These are phyloP conservation scores for Beta vulgaris DNA, from an alignment of 148 eudicot genomes.

Conservation along the genomic window DNA sequence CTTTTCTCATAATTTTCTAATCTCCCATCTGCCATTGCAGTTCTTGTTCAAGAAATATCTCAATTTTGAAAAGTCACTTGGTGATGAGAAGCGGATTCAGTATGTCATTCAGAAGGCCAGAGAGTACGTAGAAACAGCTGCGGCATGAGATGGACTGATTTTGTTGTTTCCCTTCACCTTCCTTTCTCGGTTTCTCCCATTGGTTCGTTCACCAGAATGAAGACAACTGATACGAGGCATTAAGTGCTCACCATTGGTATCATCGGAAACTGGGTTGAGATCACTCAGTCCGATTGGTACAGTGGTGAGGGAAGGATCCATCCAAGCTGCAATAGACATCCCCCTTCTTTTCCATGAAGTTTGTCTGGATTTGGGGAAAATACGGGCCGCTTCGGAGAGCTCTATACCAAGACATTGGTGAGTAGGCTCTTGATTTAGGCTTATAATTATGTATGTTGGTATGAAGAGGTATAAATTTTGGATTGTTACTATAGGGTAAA, in stretches of 20 bases:
- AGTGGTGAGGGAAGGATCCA: no score
- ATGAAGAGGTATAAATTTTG: not conserved
- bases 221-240: no score
- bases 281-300: no score
- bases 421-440: not conserved
- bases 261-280: no score
- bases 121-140: constrained; percentile 51
- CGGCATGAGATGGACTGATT: constrained; percentile 1
- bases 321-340: no score
- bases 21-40: constrained; percentile 41
- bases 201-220: no score
- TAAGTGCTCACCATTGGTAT: no score
- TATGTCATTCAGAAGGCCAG: constrained; percentile 65
- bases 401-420: not conserved
- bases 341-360: no score
- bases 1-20: not conserved
- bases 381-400: not conserved
- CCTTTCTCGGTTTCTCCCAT: no score
- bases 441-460: not conserved
- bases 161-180: no score
- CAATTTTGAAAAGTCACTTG: constrained; percentile 65
- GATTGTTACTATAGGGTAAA: no score
- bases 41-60: constrained; percentile 80
- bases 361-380: not conserved
- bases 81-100: constrained; percentile 61